Evolutionary conservation across 495 filamentous ascomycete genomes (phyloP).

Genomic region (Lasiosphaeris hirsuta): DNA sequence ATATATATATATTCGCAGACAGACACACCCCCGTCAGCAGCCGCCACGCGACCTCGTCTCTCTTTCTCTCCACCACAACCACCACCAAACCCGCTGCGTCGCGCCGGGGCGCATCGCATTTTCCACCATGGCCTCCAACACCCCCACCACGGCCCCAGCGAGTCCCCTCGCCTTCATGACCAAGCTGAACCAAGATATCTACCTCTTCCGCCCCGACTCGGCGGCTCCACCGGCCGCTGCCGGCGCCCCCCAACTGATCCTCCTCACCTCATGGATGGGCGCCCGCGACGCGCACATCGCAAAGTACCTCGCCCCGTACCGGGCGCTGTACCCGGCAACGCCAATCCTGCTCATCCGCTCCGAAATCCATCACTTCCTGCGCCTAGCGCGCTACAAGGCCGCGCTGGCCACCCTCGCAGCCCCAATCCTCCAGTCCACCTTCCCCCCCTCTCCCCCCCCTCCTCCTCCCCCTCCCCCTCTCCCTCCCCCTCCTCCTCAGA

Average conservation of each 20-base stretch:
- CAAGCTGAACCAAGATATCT: constrained; percentile 33
- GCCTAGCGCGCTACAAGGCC: neutral
- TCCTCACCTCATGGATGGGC: constrained; percentile 45
- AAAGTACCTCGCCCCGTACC: constrained; percentile 44
- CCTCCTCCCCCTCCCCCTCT: neutral
- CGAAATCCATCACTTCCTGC: constrained; percentile 28
- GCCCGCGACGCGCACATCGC: constrained; percentile 43
- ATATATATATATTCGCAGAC: no score
- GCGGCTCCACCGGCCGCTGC: neutral
- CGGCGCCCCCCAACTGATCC: constrained; percentile 31
- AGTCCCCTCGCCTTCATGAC: constrained; percentile 36
- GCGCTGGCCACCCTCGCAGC: constrained; percentile 19
- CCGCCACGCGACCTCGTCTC: no score
- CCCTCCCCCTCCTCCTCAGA: neutral
- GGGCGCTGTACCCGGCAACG: constrained; percentile 35
- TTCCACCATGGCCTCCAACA: constrained; percentile 21
- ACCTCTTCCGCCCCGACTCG: constrained; percentile 32
- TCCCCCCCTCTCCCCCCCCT: constrained; percentile 11
- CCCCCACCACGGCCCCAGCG: neutral
- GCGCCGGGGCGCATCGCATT: neutral
- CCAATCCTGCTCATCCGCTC: constrained; percentile 41
- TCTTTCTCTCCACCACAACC: neutral
- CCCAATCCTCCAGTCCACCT: constrained; percentile 17
- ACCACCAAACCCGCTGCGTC: neutral
- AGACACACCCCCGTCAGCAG: no score